Conservation (phyloP, 441 rosid genomes). For the Gossypium armourianum region DNA sequence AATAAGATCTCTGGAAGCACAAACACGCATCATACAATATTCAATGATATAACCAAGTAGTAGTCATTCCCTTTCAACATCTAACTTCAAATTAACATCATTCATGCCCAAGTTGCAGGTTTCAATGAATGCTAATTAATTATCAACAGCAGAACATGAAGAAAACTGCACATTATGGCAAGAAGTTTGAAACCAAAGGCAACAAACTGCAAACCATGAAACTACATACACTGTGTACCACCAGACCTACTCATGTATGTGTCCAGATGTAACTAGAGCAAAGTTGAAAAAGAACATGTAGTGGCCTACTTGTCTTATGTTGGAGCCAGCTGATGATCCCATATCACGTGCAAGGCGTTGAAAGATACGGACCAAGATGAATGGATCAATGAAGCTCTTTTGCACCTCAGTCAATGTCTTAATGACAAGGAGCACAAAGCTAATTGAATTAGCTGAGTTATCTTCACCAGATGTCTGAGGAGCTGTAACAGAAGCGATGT, state of each 20-base stretch:
- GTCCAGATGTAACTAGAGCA: not conserved
- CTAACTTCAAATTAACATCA: not conserved
- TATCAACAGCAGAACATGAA: not conserved
- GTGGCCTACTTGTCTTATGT: conserved; percentile 67
- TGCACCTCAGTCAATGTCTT: conserved; percentile 79
- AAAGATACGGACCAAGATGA: conserved; percentile 61
- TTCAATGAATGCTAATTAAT: not conserved
- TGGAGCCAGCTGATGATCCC: conserved; percentile 66
- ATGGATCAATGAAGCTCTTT: conserved; percentile 60
- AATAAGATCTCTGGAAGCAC: not conserved
- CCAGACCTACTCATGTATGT: not conserved
- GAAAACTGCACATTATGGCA: not conserved
- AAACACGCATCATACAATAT: conserved; percentile 4
- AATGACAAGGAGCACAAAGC: conserved; percentile 78
- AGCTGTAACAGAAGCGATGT: conserved; percentile 47
- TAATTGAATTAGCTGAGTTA: conserved; percentile 52
- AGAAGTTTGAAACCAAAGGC: not conserved
- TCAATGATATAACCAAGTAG: not conserved
- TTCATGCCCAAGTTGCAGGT: not conserved
- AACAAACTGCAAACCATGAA: conserved; percentile 3
- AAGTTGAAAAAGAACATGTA: conserved; percentile 5
- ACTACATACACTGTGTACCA: not conserved
- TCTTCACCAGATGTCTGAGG: conserved; percentile 64
- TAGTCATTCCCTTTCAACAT: not conserved
- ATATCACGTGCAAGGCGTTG: conserved; percentile 68